Base-by-base conservation (phyloP, 306 rosid genomes). In the Cyclanthera cordifolia region DNA sequence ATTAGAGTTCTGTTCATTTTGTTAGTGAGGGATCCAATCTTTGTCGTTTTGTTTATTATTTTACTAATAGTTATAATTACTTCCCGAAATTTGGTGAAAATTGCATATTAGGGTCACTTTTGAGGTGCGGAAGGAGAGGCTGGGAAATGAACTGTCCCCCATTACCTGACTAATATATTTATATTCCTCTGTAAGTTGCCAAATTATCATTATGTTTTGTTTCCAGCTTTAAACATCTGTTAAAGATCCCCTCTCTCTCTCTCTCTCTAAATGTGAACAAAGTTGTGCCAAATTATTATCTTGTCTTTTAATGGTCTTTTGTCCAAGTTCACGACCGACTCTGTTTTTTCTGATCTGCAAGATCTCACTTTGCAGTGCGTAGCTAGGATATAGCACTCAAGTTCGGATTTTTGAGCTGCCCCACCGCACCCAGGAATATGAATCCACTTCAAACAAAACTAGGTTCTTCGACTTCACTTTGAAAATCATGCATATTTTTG, bases 131-230 rank as follows among this genome's bases (percentile, higher is more conserved):
- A 45, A 28, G 41, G 53, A 49, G 60, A 43, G 71, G 71, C 55
- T 66, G 67, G 52, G 67, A 41, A 13, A 41, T 74, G 57, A 74
- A 72, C 75, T 59, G 75, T 32, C 74, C 50, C 51, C 74, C 74
- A 70, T 70, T 70, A 71, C 28, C 47, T 49, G 48, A 50, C 72
- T 69, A 28, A 69, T 69, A 27, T 50, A 50, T 69, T 12, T 69
- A 49, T 49, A 17, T 50, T 48, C 41, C 16, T 28, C 2, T 30
- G 71, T 46, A 46, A 47, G 71, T 66, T 66, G 71, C 54, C 71
- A 23, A 45, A 66, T 66, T 66, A 66, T 46, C 55, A 66, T 66
- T 66, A 24, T 66, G 71, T 66, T 27, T 66, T 45, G 16, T 66
- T 66, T 50, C 70, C 53, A 65, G 50, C 53, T 64, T 64, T 64